Percentiles rank a stretch among this genome's conserved stretches.
These are phyloP conservation scores for Alternaria longipes DNA, from an alignment of 2,329 filamentous ascomycete genomes.

Conservation along the genomic window DNA sequence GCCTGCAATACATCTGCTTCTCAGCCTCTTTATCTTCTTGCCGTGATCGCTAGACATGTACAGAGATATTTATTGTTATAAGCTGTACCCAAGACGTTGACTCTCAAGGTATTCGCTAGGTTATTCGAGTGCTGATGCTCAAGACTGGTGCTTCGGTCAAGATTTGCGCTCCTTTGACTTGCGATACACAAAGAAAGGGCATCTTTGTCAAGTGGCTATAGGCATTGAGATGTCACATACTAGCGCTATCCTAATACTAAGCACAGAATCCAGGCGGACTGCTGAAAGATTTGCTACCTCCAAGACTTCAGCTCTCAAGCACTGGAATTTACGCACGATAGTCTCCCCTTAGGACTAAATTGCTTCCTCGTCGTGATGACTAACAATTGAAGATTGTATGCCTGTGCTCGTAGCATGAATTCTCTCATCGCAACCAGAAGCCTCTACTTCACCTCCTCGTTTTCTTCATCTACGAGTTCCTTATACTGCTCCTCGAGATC, in stretches of 20 bases:
- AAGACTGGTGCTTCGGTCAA: neutral
- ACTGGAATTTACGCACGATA: neutral
- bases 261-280: too few relatives aligned
- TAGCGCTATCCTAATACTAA: neutral
- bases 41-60: neutral
- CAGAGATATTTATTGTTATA: neutral
- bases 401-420: too few relatives aligned
- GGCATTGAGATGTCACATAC: neutral
- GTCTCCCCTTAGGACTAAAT: neutral
- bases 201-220: neutral
- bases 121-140: neutral
- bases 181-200: neutral
- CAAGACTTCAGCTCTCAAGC: too few relatives aligned
- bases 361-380: neutral
- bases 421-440: neutral
- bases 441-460: neutral
- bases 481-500: too few relatives aligned
- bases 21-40: neutral
- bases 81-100: neutral
- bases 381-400: too few relatives aligned
- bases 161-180: neutral
- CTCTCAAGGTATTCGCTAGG: neutral
- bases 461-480: too few relatives aligned
- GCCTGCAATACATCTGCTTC: neutral
- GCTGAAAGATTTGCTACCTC: too few relatives aligned